Base-by-base conservation (phyloP, 2,329 filamentous ascomycete species). In the Coniosporium uncinatum region DNA sequence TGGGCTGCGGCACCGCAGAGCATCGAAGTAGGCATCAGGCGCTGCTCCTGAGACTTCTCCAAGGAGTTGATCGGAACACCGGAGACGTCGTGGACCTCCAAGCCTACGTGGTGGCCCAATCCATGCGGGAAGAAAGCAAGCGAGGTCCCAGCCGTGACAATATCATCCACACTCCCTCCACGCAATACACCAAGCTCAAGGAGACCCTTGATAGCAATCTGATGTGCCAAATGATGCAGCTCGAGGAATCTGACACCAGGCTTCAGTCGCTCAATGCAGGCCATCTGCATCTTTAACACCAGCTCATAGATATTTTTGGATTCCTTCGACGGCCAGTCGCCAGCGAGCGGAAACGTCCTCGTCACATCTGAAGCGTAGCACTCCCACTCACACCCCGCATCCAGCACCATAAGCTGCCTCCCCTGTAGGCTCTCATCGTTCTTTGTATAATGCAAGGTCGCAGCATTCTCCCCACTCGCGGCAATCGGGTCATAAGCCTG, bases 111-210 rank as follows among this genome's bases (percentile, higher is more conserved):
- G 63, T 96, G 90, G 0, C 90, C 90, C 1, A 96, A 69, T 1
- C 90, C 90, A 59, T 96, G 90, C 1, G 90, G 90, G 56, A 95
- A 87, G 69, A 96, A 96, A 2, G 89, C 90, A 19, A 85, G 81
- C 54, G 85, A 91, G n/a, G 88, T 87, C 42, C 89, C 76, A 34
- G 78, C 79, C 50, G 80, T 75, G 46, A 94, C 77, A 19, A 96
- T 85, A 51, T 88, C 88, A 16, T 83, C 76, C 27, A 63, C 70
- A 0, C 69, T 69, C 5, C 78, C 81, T 42, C 83, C 81, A 35
- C 73, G 71, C 5, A 95, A 63, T 33, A 96, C 77, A 3, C 88
- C 88, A 4, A 95, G 67, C 36, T 72, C 65, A 37, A 88, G 64
- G 24, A 96, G 66, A 1, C 85, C 88, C 18, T 75, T 67, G 21